phyloP scores from a whole-genome alignment of 768 basidiomycete species.

The Phlebiopsis gigantea region DNA sequence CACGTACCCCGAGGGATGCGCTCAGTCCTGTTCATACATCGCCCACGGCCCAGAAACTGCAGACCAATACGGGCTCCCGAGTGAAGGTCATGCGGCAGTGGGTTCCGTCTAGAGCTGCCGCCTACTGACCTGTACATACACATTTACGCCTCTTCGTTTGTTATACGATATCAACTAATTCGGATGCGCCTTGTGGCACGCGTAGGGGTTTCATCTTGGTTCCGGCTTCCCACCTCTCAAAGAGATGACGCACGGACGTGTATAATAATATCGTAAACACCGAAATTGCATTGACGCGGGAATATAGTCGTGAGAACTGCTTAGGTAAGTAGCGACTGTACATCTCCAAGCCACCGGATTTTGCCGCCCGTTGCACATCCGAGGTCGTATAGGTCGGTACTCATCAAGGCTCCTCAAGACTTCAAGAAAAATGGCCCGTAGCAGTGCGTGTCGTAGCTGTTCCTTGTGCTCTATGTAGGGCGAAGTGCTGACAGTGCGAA shows the following conservation, averaged over 20 bases:
- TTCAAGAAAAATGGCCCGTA: slow-evolving; percentile 66
- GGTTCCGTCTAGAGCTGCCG: slow-evolving; percentile 25
- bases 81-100: slow-evolving; percentile 49
- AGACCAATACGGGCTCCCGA: slow-evolving; percentile 7
- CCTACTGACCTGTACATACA: slow-evolving; percentile 5
- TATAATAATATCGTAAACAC: not conserved
- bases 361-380: slow-evolving; percentile 15
- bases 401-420: slow-evolving; percentile 42
- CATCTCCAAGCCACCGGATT: slow-evolving; percentile 48
- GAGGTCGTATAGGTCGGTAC: slow-evolving; percentile 13
- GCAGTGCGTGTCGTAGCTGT: slow-evolving; percentile 52
- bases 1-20: slow-evolving; percentile 40
- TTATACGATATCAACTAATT: slow-evolving; percentile 2
- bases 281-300: not conserved
- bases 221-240: not conserved
- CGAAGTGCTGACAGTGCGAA: not conserved
- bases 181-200: not conserved
- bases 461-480: not conserved
- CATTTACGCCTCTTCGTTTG: not conserved
- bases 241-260: not conserved
- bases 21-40: slow-evolving; percentile 9
- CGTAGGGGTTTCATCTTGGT: not conserved
- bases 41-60: slow-evolving; percentile 8
- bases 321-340: slow-evolving; percentile 39
- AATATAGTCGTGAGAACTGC: not conserved